A percentile compares a stretch with the other conserved stretches of the same genome.
Conservation (phyloP, 2,329 filamentous ascomycete genomes). For the Neodidymelliopsis sp. region DNA sequence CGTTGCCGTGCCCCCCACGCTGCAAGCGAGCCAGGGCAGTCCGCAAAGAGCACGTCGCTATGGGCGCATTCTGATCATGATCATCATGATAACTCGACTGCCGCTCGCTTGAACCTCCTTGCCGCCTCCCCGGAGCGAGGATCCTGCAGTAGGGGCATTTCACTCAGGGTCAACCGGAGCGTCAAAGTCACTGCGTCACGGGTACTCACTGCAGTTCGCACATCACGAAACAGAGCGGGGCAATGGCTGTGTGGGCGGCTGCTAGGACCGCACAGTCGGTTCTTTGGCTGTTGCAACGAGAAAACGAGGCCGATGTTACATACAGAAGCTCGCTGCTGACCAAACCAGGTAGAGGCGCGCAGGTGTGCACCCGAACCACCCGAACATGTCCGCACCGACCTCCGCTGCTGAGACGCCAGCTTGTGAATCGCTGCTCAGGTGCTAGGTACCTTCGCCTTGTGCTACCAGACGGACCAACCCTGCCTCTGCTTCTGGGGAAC, state of each 20-base stretch:
- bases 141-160: constrained; percentile 1
- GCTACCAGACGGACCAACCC: constrained; percentile 38
- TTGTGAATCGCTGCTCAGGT: constrained; percentile 27
- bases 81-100: constrained; percentile 22
- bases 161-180: constrained; percentile 15
- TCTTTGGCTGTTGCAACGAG: constrained; percentile 39
- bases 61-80: constrained; percentile 12
- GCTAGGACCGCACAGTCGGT: constrained; percentile 39
- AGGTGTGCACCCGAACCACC: too few relatives aligned
- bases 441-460: constrained; percentile 39
- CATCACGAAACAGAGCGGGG: constrained; percentile 30
- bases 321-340: constrained; percentile 37
- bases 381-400: constrained; percentile 46
- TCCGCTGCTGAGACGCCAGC: constrained; percentile 38
- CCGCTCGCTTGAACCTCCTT: constrained; percentile 35
- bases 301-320: constrained; percentile 49
- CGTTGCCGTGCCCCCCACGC: constrained; percentile 34
- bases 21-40: constrained; percentile 34
- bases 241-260: constrained; percentile 33
- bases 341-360: constrained; percentile 26
- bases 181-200: constrained; percentile 31
- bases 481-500: constrained; percentile 29
- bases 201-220: constrained; percentile 21
- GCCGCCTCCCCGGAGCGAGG: constrained; percentile 42
- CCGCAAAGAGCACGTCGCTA: constrained; percentile 12